Base-by-base conservation (phyloP, 1,139 yeast genomes). In the Yamadazyma buinensis region DNA sequence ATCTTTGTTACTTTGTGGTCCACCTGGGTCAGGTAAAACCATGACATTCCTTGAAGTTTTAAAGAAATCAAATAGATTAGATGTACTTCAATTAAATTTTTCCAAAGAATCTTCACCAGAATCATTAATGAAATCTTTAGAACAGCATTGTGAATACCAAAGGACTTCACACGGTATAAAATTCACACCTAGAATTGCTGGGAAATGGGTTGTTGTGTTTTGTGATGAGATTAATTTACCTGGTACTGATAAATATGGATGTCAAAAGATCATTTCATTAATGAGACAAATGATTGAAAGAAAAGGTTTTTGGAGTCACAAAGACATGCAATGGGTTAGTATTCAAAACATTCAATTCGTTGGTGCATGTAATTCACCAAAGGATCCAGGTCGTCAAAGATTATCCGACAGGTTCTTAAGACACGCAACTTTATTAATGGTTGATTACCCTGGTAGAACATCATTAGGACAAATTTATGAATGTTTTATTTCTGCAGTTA, bases 1-100 rank as follows among this genome's bases (percentile, higher is more conserved):
- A 31, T 77, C 95, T 0, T 56, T 87, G 17, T 64, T 92, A 22
- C 65, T 92, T 23, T 88, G 96, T 60, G 98, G 98, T 5, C 97
- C 97, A 0, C 97, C 98, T 0, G 98, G 98, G 3, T 84, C 96
- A 0, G 98, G 98, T 42, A 92, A 92, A 53, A 90, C 97, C 0
- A 90, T 90, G 97, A 80, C 92, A 0, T 59, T 92, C 20, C 71
- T 85, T 44, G 79, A 82, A 35, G 80, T 88, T 0, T 57, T 92
- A 29, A 64, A 85, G 32, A 70, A 68, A 36, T 67, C 82, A 0
- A 72, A 80, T 0, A 65, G 70, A 19, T 63, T 79, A 39, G 85
- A 81, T 26, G 64, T 86, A 5, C 67, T 81, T 2, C 76, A 87
- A 1, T 59, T 92, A 45, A 90, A 88, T 50, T 88, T 90, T 50